Evolutionary conservation across 257 asterid species (phyloP).

Genomic region (Nicotiana obtusifolia): DNA sequence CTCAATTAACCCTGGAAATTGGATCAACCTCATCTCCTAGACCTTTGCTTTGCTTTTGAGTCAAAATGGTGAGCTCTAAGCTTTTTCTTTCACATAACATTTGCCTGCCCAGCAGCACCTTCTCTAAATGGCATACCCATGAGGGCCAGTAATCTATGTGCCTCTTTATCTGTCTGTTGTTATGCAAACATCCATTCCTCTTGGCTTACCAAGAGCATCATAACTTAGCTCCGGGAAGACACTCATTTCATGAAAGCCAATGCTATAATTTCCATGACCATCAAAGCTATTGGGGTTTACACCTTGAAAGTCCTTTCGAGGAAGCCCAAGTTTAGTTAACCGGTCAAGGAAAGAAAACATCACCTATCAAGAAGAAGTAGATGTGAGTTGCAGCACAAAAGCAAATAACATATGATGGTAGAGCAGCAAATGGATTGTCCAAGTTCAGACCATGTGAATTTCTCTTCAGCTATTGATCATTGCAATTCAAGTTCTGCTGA

Average conservation of each 20-base stretch:
- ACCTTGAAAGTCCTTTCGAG: constrained; percentile 91
- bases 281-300: constrained; percentile 78
- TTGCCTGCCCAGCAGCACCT: constrained; percentile 34
- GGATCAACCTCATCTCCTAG: constrained; percentile 20
- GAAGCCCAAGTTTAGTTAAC: constrained; percentile 78
- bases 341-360: constrained; percentile 90
- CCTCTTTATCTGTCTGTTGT: constrained; percentile 71
- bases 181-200: constrained; percentile 94
- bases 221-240: constrained; percentile 77
- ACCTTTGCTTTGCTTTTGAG: constrained; percentile 56
- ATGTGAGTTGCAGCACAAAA: background rate
- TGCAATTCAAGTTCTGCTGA: background rate
- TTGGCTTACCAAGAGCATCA: constrained; percentile 60
- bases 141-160: constrained; percentile 57
- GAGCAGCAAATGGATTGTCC: background rate
- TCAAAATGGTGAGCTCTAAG: constrained; percentile 82
- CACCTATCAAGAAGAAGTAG: constrained; percentile 37
- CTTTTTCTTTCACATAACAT: constrained; percentile 60
- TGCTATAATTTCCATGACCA: constrained; percentile 80
- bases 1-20: background rate
- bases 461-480: background rate
- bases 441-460: background rate
- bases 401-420: background rate
- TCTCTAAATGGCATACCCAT: constrained; percentile 92
- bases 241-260: constrained; percentile 70